Evolutionary conservation across 2,329 filamentous ascomycete species (phyloP), one percentile per base, ranked within the genome.

Genomic region (Sarocladium brachiariae): DNA sequence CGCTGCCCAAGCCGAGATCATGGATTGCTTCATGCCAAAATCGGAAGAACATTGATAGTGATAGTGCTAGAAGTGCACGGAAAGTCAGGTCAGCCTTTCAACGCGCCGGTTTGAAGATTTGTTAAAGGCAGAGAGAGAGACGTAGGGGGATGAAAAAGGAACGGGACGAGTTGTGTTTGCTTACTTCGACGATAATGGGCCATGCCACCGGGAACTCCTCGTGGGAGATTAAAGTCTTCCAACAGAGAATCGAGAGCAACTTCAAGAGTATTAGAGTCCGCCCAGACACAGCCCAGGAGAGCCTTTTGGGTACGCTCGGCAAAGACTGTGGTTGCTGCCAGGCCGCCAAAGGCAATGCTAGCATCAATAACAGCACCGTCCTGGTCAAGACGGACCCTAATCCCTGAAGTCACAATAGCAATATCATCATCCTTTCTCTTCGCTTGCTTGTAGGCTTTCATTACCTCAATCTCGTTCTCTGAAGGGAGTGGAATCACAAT

Each of bases 341-440:
- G 90, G 33, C 89, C 89, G 51, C 89, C 89, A 58, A 92, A 95
- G 2, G 91, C 85, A 23, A 96, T 72, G 59, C 85, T 87, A 53
- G 80, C 82, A 55, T 81, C 80, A 54, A 83, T 75, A 3, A 95
- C 86, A 1, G 77, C 64, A 41, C 89, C 76, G 1, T 75, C 72
- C 2, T 84, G 74, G 35, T 81, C 77, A 1, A 95, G 70, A 1
- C 76, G 77, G 4, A 95, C 74, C 37, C 87, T 80, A 53, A 95
- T 67, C 1, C 89, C 88, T 33, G 86, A 81, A 52, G 91, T 95
- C 25, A 95, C 90, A 58, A 96, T 95, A 1, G 90, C 90, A 63
- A 96, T 95, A 63, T 96, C 90, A 60, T 96, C 90, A 61, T 96
- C 90, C 64, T 95, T 95, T 57, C 90, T 75, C 72, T 96, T 96